Evolutionary conservation across 2,329 filamentous ascomycete genomes (phyloP).

Genomic region (Fusarium floridanum): DNA sequence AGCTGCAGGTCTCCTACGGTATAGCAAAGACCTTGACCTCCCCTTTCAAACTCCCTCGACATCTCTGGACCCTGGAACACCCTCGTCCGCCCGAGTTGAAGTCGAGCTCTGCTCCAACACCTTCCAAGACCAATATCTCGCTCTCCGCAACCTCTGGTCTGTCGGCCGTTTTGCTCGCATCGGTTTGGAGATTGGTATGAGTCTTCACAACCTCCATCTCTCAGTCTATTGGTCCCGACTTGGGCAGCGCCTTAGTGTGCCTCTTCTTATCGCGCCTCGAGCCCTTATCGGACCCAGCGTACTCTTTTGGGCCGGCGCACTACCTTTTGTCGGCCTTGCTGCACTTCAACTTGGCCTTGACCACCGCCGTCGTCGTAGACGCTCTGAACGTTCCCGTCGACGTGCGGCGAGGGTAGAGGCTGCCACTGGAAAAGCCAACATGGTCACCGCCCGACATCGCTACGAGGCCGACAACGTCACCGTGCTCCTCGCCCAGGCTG

Average conservation of each 20-base stretch:
- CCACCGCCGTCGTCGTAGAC: conserved; percentile 26
- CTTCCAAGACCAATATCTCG: conserved; percentile 54
- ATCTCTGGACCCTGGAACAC: conserved; percentile 17
- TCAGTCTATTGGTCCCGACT: conserved; percentile 63
- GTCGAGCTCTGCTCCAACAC: conserved; percentile 57
- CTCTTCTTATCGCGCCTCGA: conserved; percentile 55
- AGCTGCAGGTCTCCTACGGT: conserved; percentile 52
- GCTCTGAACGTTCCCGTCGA: conserved; percentile 15
- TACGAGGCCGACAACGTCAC: conserved; percentile 61
- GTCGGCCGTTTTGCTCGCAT: conserved; percentile 57
- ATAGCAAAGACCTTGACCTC: conserved; percentile 49
- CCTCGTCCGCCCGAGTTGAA: conserved; percentile 54
- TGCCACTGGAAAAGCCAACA: conserved; percentile 30
- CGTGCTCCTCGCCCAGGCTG: conserved; percentile 56
- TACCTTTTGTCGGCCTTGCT: conserved; percentile 57
- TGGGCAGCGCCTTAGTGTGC: conserved; percentile 59
- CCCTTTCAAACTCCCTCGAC: conserved; percentile 39
- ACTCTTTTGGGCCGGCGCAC: conserved; percentile 55
- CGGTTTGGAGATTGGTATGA: conserved; percentile 60
- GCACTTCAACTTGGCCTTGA: conserved; percentile 50
- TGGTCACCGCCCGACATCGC: conserved; percentile 51
- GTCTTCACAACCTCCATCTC: conserved; percentile 56
- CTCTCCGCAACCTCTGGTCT: conserved; percentile 59
- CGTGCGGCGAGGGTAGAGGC: conserved; percentile 13
- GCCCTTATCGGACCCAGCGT: conserved; percentile 45